phyloP scores from a whole-genome alignment of 2,329 filamentous ascomycete genomes.

The Teratosphaeria epicoccoides region DNA sequence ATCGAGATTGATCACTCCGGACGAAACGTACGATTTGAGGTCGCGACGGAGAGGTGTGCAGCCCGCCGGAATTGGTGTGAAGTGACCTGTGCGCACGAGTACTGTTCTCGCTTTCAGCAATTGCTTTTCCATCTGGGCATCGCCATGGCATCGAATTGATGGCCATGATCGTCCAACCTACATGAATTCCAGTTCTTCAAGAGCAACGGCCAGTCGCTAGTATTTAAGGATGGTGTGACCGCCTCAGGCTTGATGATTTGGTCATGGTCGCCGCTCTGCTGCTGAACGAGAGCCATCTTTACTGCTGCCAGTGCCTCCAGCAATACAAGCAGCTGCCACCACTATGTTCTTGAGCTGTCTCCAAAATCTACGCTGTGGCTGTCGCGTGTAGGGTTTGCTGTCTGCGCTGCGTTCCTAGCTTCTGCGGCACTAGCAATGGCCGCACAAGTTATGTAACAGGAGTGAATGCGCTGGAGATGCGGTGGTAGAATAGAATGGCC shows the following conservation, averaged over 20 bases:
- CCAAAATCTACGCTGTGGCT: not conserved
- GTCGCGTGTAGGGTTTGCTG: not conserved
- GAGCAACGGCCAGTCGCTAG: constrained; percentile 82
- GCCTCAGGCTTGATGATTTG: constrained; percentile 90
- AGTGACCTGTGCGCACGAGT: constrained; percentile 86
- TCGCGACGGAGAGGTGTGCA: constrained; percentile 87
- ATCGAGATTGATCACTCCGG: constrained; percentile 95
- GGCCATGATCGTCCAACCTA: constrained; percentile 36
- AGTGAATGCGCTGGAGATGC: not conserved
- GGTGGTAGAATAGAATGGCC: not conserved
- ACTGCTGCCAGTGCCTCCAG: not conserved
- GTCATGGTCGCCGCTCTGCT: constrained; percentile 48
- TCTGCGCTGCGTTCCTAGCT: not conserved
- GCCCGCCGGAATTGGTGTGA: constrained; percentile 90
- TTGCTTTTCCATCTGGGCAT: not conserved
- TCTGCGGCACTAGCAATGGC: constrained; percentile 4
- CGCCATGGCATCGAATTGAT: not conserved
- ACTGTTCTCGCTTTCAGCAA: constrained; percentile 43
- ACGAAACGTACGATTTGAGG: constrained; percentile 92
- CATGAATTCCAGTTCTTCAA: constrained; percentile 92
- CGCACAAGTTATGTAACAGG: not conserved
- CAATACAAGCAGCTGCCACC: not conserved
- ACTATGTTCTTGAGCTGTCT: not conserved
- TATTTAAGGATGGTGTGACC: constrained; percentile 65
- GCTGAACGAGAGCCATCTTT: constrained; percentile 21